Evolutionary conservation across 352 stramenopile species (phyloP).

Genomic region (Phytophthora pisi): DNA sequence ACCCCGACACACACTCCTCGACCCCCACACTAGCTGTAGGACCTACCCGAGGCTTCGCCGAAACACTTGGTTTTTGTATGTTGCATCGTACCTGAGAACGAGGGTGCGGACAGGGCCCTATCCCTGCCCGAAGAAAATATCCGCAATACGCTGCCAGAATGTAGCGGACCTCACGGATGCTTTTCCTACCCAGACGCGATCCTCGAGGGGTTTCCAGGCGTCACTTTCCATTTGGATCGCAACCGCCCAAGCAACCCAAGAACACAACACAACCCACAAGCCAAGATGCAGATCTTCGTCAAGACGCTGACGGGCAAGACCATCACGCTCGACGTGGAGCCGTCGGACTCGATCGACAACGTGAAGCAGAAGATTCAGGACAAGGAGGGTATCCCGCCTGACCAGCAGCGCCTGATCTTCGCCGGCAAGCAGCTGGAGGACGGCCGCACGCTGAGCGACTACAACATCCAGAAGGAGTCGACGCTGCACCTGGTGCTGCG

Average conservation of each 20-base stretch:
- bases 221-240: conserved; percentile 32
- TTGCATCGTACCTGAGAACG: conserved; percentile 11
- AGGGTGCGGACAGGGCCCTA: conserved; percentile 3
- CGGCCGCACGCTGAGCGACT: conserved; percentile 80
- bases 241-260: conserved; percentile 20
- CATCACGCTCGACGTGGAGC: too few relatives aligned
- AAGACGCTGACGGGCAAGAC: conserved; percentile 6
- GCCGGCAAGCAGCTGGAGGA: conserved; percentile 99
- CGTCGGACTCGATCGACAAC: conserved; percentile 74
- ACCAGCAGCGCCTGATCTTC: conserved; percentile 99
- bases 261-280: not conserved
- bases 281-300: conserved; percentile 3
- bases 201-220: not conserved
- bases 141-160: not conserved
- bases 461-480: conserved; percentile 27
- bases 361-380: conserved; percentile 99
- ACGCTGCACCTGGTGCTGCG: conserved; percentile 31
- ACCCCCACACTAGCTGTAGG: conserved; percentile 14
- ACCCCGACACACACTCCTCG: not conserved
- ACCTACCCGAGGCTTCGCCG: conserved; percentile 1
- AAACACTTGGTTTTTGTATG: conserved; percentile 24
- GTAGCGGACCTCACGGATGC: not conserved
- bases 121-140: not conserved
- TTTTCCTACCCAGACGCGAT: conserved; percentile 1
- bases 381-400: conserved; percentile 99